Evolutionary conservation across 768 basidiomycete species (phyloP).

Genomic region (Boletellus ananas): DNA sequence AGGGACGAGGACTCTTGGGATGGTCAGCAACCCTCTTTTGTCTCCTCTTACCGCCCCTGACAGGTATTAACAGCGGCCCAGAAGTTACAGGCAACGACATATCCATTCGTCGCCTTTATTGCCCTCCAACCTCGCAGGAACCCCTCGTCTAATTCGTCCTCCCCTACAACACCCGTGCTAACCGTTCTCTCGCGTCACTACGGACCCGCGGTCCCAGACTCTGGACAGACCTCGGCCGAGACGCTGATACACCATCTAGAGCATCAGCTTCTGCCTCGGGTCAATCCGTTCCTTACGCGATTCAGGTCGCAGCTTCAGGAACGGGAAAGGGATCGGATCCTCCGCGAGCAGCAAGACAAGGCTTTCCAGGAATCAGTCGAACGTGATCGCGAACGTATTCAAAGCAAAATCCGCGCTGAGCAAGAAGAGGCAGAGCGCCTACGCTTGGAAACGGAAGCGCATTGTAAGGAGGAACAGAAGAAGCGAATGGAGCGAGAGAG

Average conservation of each 20-base stretch:
- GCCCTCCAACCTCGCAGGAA: constrained; percentile 75
- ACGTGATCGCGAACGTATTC: constrained; percentile 67
- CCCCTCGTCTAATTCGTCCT: constrained; percentile 30
- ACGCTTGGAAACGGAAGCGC: constrained; percentile 28
- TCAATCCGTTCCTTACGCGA: constrained; percentile 67
- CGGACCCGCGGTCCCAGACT: constrained; percentile 51
- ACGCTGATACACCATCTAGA: constrained; percentile 65
- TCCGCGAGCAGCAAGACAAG: constrained; percentile 79
- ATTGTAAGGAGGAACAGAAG: constrained; percentile 32
- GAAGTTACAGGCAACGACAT: constrained; percentile 84
- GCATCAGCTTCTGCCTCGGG: constrained; percentile 74
- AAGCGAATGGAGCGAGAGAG: constrained; percentile 38
- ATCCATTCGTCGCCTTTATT: constrained; percentile 89
- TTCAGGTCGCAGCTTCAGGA: constrained; percentile 51
- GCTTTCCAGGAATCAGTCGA: constrained; percentile 65
- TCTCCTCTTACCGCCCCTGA: not conserved
- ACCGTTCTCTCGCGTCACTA: constrained; percentile 86
- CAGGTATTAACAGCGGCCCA: constrained; percentile 43
- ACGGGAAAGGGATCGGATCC: constrained; percentile 48
- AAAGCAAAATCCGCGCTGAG: constrained; percentile 49
- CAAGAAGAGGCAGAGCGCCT: constrained; percentile 33
- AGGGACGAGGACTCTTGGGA: constrained; percentile 79
- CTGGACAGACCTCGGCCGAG: constrained; percentile 57
- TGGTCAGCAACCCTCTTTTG: constrained; percentile 35
- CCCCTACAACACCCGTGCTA: constrained; percentile 46